These are phyloP conservation scores for Mucor indicus DNA, from an alignment of 371 early-diverging fungal species.

Conservation along the genomic window DNA sequence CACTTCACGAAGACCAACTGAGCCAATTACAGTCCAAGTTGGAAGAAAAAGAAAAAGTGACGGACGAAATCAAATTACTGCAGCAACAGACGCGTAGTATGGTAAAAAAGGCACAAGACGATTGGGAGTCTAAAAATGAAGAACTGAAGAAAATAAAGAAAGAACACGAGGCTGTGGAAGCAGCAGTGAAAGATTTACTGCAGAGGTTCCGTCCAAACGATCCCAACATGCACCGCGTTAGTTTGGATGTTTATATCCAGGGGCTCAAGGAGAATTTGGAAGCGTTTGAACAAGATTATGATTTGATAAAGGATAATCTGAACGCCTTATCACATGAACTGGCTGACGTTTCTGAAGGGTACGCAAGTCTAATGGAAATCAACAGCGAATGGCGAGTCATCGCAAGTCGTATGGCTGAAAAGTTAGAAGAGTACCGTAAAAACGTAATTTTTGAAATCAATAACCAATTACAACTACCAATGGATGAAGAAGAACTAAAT, in stretches of 20 bases:
- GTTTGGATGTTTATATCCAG: conserved; percentile 2
- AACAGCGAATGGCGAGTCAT: conserved; percentile 26
- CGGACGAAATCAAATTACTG: conserved; percentile 30
- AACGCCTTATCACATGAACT: conserved; percentile 15
- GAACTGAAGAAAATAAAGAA: not conserved
- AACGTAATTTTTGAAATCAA: conserved; percentile 33
- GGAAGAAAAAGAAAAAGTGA: conserved; percentile 48
- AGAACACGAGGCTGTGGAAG: no score
- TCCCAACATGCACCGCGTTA: not conserved
- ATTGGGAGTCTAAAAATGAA: not conserved
- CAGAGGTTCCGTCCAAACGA: not conserved
- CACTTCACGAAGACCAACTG: conserved; percentile 40
- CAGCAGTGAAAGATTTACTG: no score
- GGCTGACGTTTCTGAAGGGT: conserved; percentile 10
- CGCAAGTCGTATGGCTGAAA: conserved; percentile 36
- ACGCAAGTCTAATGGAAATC: conserved; percentile 24
- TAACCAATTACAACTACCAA: conserved; percentile 39
- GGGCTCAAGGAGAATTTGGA: conserved; percentile 6
- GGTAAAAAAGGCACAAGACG: conserved; percentile 10
- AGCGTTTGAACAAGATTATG: not conserved
- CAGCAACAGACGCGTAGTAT: no score
- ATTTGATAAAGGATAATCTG: conserved; percentile 5
- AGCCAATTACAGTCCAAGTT: conserved; percentile 52
- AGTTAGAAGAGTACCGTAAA: conserved; percentile 35
- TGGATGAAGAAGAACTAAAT: conserved; percentile 36